phyloP scores from a whole-genome alignment of 2,329 filamentous ascomycete genomes.

The Diaporthe helianthi region DNA sequence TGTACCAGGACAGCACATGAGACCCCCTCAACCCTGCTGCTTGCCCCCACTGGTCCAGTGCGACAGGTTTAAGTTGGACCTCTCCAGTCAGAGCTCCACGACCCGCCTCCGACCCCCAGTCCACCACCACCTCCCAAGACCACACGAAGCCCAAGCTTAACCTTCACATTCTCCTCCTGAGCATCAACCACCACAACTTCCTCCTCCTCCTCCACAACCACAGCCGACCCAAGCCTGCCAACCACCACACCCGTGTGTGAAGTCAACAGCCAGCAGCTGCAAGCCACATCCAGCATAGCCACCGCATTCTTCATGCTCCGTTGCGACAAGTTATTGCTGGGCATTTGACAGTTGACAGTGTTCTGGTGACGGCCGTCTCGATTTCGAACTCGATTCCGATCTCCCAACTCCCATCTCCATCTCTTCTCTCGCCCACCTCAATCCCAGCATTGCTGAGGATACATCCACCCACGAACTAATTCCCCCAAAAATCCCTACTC shows the following conservation, averaged over 20 bases:
- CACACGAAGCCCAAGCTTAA: constrained; percentile 19
- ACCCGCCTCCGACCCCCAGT: neutral
- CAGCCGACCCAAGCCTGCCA: neutral
- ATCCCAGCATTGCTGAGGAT: constrained; percentile 3
- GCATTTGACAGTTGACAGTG: neutral
- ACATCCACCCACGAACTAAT: neutral
- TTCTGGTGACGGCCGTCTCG: constrained; percentile 10
- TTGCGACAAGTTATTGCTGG: neutral
- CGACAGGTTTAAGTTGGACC: constrained; percentile 17
- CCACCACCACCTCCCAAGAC: neutral
- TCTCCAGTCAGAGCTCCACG: constrained; percentile 9
- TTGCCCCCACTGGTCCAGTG: constrained; percentile 22
- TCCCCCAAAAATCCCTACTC: constrained; percentile 8
- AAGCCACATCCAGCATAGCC: neutral
- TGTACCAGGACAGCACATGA: neutral
- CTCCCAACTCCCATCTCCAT: neutral
- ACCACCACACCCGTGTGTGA: neutral
- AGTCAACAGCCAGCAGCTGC: neutral
- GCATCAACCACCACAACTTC: neutral
- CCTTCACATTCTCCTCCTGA: neutral
- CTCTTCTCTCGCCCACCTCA: neutral
- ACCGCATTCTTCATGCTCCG: neutral
- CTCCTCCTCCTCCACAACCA: too few relatives aligned
- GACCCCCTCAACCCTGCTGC: constrained; percentile 10
- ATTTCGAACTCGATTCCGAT: constrained; percentile 9